phyloP scores from a whole-genome alignment of 1,284 basidiomycete species.

The Flammula alnicola region DNA sequence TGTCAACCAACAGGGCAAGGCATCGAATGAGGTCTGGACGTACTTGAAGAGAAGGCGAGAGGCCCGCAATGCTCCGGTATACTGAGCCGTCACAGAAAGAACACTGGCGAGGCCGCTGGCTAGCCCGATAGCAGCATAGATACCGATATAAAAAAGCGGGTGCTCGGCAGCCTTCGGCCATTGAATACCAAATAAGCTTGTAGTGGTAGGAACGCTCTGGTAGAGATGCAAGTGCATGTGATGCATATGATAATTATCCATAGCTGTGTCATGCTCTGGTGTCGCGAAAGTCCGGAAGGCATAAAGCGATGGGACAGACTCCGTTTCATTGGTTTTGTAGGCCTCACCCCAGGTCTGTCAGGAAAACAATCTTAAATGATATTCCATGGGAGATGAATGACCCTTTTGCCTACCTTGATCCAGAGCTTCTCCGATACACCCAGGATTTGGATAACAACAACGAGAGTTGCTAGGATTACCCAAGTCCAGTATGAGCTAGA shows the following conservation, averaged over 20 bases:
- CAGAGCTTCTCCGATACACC: slow-evolving; percentile 69
- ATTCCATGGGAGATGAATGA: no score
- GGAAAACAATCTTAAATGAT: not conserved
- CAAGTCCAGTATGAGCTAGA: slow-evolving; percentile 70
- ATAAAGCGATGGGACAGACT: slow-evolving; percentile 27
- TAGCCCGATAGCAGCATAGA: slow-evolving; percentile 63
- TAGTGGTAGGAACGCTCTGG: slow-evolving; percentile 26
- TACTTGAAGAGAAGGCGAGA: slow-evolving; percentile 63
- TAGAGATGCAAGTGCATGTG: slow-evolving; percentile 34
- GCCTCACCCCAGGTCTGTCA: slow-evolving; percentile 62
- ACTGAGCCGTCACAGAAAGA: slow-evolving; percentile 54
- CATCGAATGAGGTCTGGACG: slow-evolving; percentile 8
- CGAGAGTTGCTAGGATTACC: slow-evolving; percentile 52
- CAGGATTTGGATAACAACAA: slow-evolving; percentile 54
- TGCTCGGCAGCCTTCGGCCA: slow-evolving; percentile 52
- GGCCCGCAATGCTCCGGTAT: slow-evolving; percentile 64
- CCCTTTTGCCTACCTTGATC: slow-evolving; percentile 67
- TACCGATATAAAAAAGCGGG: slow-evolving; percentile 66
- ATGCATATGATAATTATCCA: slow-evolving; percentile 44
- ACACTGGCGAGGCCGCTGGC: slow-evolving; percentile 50
- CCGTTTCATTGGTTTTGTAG: slow-evolving; percentile 37
- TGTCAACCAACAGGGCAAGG: not conserved
- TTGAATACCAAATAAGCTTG: slow-evolving; percentile 30
- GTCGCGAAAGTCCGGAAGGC: slow-evolving; percentile 38
- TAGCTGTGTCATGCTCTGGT: slow-evolving; percentile 40